These are phyloP conservation scores for Taphrina sp. DNA, from an alignment of 1,139 yeast species.

Conservation along the genomic window DNA sequence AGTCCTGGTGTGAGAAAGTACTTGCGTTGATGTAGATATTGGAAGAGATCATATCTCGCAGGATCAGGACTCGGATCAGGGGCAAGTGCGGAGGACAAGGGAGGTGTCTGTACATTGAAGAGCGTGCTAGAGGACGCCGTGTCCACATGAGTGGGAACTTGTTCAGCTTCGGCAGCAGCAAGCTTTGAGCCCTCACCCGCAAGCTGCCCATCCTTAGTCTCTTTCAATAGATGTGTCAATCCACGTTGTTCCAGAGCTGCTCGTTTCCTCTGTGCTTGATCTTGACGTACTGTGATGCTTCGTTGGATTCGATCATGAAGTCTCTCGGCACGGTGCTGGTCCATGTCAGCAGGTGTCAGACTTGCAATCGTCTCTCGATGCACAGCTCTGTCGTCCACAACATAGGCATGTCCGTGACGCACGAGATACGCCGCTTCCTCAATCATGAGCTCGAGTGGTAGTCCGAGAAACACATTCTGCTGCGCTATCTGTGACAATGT, in stretches of 20 bases:
- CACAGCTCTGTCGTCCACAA: slow-evolving; percentile 44
- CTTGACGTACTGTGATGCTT: not conserved
- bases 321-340: not conserved
- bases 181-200: not conserved
- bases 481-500: slow-evolving; percentile 86
- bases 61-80: not conserved
- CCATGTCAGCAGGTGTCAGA: not conserved
- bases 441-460: slow-evolving; percentile 69
- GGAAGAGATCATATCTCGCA: slow-evolving; percentile 43
- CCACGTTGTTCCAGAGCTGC: slow-evolving; percentile 9
- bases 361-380: slow-evolving; percentile 40
- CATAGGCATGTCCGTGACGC: slow-evolving; percentile 44
- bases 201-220: not conserved
- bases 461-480: slow-evolving; percentile 78
- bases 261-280: slow-evolving; percentile 16
- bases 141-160: slow-evolving; percentile 3
- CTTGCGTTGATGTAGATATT: slow-evolving; percentile 50
- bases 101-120: not conserved
- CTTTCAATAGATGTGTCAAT: slow-evolving; percentile 13
- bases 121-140: slow-evolving; percentile 6
- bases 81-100: not conserved
- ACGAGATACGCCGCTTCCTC: slow-evolving; percentile 75
- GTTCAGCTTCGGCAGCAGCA: not conserved
- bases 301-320: not conserved
- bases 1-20: slow-evolving; percentile 77